Percentiles rank a stretch among this genome's conserved stretches.
Evolutionary conservation across 805 yeast species (phyloP).

Genomic region (Huiozyma naganishii): DNA sequence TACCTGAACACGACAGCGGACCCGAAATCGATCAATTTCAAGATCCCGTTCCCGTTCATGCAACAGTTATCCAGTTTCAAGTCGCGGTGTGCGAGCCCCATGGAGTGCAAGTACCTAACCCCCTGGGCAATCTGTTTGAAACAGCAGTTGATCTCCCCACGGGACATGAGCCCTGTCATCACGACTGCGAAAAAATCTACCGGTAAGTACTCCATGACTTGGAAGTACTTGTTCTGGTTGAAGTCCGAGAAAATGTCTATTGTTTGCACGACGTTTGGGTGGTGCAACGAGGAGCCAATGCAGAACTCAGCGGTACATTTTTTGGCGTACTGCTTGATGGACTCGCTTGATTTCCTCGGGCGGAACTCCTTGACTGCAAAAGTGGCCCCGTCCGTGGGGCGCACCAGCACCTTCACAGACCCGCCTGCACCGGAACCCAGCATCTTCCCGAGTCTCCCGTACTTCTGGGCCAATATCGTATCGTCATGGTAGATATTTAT

Average conservation of each 20-base stretch:
- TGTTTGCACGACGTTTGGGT: slow-evolving; percentile 71
- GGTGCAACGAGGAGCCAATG: slow-evolving; percentile 72
- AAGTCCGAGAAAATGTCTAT: slow-evolving; percentile 50
- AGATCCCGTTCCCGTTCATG: slow-evolving; percentile 58
- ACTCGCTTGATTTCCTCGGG: slow-evolving; percentile 57
- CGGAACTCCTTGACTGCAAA: slow-evolving; percentile 82
- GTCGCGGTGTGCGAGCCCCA: slow-evolving; percentile 78
- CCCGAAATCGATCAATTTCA: slow-evolving; percentile 75
- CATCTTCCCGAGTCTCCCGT: slow-evolving; percentile 64
- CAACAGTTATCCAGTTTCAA: slow-evolving; percentile 78
- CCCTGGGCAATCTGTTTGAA: slow-evolving; percentile 66
- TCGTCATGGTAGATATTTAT: slow-evolving; percentile 38
- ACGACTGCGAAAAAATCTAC: slow-evolving; percentile 78
- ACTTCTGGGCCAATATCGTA: slow-evolving; percentile 45
- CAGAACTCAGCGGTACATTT: slow-evolving; percentile 85
- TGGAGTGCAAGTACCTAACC: slow-evolving; percentile 59
- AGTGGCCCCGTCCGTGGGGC: slow-evolving; percentile 58
- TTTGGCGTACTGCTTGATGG: slow-evolving; percentile 67
- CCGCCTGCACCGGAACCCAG: slow-evolving; percentile 87
- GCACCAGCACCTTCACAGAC: slow-evolving; percentile 58
- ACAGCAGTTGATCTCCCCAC: slow-evolving; percentile 76
- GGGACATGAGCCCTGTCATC: slow-evolving; percentile 74
- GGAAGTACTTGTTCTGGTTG: slow-evolving; percentile 60
- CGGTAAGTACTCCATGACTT: slow-evolving; percentile 81
- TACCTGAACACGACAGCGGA: slow-evolving; percentile 73